Evolutionary conservation across 371 early-diverging fungal genomes (phyloP).

Genomic region (Mortierella sp.): DNA sequence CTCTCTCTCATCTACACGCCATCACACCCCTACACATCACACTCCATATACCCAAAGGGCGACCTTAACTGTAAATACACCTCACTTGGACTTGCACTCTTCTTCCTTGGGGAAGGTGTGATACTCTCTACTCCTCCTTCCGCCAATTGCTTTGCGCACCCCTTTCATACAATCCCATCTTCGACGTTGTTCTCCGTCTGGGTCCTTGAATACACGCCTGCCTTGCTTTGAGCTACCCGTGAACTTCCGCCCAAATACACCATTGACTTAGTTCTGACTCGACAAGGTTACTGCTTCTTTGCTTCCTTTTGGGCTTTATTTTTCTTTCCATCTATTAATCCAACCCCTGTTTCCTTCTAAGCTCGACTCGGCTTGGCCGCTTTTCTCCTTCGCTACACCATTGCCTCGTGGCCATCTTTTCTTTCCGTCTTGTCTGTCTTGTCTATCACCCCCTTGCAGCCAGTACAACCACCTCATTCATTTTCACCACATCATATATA

Average conservation of each 20-base stretch:
- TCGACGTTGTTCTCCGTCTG: too few species aligned
- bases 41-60: slow-evolving; percentile 5
- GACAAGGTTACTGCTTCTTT: slow-evolving; percentile 3
- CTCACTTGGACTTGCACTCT: background rate
- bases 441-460: background rate
- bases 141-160: background rate
- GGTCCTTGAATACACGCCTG: too few species aligned
- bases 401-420: background rate
- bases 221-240: background rate
- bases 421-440: background rate
- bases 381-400: background rate
- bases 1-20: background rate
- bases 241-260: slow-evolving; percentile 1
- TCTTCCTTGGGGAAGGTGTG: too few species aligned
- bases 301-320: background rate
- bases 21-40: background rate
- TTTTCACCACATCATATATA: background rate
- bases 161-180: too few species aligned
- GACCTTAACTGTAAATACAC: slow-evolving; percentile 9
- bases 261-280: background rate
- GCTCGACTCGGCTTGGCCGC: background rate
- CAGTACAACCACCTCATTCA: background rate
- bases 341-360: background rate
- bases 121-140: background rate
- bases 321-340: background rate